phyloP scores from a whole-genome alignment of 2,329 filamentous ascomycete genomes.

The Penicillium polonicum region DNA sequence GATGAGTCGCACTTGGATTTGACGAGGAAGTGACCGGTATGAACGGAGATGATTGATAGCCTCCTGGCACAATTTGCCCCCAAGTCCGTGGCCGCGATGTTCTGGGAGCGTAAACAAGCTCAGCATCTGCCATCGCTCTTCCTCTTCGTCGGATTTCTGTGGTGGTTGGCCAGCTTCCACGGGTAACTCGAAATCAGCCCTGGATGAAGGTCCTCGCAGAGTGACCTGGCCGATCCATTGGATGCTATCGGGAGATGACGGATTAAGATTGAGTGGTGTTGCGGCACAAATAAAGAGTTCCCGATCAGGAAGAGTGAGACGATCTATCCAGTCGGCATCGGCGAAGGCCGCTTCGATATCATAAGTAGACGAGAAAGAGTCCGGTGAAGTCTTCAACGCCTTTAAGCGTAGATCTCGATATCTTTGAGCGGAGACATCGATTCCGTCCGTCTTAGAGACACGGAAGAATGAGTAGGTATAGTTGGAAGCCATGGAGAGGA shows the following conservation, averaged over 20 bases:
- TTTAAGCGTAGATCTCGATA: conserved; percentile 28
- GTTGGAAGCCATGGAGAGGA: background rate
- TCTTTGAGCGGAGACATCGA: conserved; percentile 12
- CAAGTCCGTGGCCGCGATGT: conserved; percentile 33
- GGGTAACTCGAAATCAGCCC: conserved; percentile 24
- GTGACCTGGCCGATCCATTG: conserved; percentile 36
- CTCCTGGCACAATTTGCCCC: conserved; percentile 27
- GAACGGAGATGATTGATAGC: conserved; percentile 17
- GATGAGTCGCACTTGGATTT: conserved; percentile 25
- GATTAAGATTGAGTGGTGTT: background rate
- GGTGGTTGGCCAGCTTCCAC: conserved; percentile 24
- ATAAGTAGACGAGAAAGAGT: conserved; percentile 35
- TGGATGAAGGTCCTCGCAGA: conserved; percentile 29
- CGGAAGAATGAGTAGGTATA: background rate
- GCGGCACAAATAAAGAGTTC: conserved; percentile 34
- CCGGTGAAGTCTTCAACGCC: conserved; percentile 29
- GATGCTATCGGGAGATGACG: conserved; percentile 5
- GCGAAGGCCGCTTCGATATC: conserved; percentile 30
- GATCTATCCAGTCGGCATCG: conserved; percentile 27
- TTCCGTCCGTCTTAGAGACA: conserved; percentile 9
- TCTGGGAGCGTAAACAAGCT: conserved; percentile 34
- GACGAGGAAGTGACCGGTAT: conserved; percentile 8
- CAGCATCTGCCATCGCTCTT: conserved; percentile 32
- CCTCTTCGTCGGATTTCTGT: conserved; percentile 22
- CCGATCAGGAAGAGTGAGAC: conserved; percentile 21